Percentiles rank a stretch among this genome's conserved stretches.
phyloP scores from a whole-genome alignment of 345 rosid genomes.

The Raphanus sativus region DNA sequence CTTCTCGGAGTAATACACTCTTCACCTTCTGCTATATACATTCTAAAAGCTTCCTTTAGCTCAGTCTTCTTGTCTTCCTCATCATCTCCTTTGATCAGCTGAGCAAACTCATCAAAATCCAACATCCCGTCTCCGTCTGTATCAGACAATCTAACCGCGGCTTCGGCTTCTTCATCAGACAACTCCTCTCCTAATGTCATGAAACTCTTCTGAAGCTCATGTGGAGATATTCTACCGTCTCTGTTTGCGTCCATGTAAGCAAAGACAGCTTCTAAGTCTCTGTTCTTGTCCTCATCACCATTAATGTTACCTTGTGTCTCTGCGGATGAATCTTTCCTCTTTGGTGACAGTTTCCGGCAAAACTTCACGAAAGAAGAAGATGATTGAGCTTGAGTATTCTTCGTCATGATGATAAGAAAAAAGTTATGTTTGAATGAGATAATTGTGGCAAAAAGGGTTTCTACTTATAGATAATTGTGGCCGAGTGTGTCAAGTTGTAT shows the following conservation, averaged over 20 bases:
- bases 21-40: constrained; percentile 55
- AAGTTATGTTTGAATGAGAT: constrained; percentile 16
- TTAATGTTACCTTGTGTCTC: neutral
- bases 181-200: constrained; percentile 48
- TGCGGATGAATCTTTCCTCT: constrained; percentile 1
- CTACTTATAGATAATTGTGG: constrained; percentile 11
- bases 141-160: constrained; percentile 54
- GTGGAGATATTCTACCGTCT: constrained; percentile 59
- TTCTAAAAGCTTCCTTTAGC: constrained; percentile 54
- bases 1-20: constrained; percentile 60
- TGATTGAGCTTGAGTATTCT: constrained; percentile 26
- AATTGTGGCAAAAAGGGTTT: neutral
- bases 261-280: constrained; percentile 47
- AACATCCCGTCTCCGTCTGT: constrained; percentile 58
- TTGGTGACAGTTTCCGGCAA: constrained; percentile 5
- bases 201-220: constrained; percentile 55
- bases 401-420: neutral
- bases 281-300: constrained; percentile 13
- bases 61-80: constrained; percentile 50
- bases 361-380: constrained; percentile 24
- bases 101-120: constrained; percentile 56
- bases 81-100: constrained; percentile 42
- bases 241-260: constrained; percentile 55
- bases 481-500: neutral
- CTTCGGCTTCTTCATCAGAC: constrained; percentile 53